Evolutionary conservation across 768 basidiomycete species (phyloP).

Genomic region (Agrocybe pediades): DNA sequence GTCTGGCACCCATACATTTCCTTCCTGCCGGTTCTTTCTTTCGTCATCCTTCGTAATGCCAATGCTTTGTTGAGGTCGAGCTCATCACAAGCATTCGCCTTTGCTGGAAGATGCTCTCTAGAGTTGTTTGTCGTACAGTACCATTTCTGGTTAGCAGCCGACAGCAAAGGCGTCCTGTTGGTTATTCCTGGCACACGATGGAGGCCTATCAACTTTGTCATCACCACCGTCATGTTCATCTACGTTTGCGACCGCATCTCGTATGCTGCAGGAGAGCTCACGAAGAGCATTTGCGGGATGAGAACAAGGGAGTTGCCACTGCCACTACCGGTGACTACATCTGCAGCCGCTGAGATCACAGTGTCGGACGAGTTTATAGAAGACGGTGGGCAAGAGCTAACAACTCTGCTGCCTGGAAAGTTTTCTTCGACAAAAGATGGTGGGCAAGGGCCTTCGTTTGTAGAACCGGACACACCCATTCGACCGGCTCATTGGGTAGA

Average conservation of each 20-base stretch:
- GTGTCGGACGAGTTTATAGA: constrained; percentile 6
- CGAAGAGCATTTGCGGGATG: constrained; percentile 52
- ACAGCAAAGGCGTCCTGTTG: constrained; percentile 80
- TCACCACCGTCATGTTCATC: constrained; percentile 79
- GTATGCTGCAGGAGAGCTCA: constrained; percentile 73
- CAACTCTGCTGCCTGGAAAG: constrained; percentile 21
- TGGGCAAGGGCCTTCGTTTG: constrained; percentile 19
- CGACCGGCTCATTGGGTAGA: constrained; percentile 53
- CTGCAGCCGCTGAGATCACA: background rate
- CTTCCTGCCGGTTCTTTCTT: constrained; percentile 77
- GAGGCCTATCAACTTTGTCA: constrained; percentile 75
- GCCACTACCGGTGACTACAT: constrained; percentile 21
- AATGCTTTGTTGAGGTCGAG: constrained; percentile 69
- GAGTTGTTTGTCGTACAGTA: constrained; percentile 94
- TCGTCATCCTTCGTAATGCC: constrained; percentile 76
- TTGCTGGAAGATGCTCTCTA: constrained; percentile 84
- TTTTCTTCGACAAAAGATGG: constrained; percentile 24
- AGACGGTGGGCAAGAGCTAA: constrained; percentile 16
- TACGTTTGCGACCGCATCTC: constrained; percentile 80
- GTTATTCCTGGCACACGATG: constrained; percentile 74
- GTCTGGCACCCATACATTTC: constrained; percentile 83
- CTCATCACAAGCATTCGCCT: constrained; percentile 70
- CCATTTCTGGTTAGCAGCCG: constrained; percentile 83
- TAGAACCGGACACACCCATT: constrained; percentile 39
- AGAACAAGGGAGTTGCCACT: constrained; percentile 22